Base-by-base conservation (phyloP, 257 asterid species). In the Ballota nigra region DNA sequence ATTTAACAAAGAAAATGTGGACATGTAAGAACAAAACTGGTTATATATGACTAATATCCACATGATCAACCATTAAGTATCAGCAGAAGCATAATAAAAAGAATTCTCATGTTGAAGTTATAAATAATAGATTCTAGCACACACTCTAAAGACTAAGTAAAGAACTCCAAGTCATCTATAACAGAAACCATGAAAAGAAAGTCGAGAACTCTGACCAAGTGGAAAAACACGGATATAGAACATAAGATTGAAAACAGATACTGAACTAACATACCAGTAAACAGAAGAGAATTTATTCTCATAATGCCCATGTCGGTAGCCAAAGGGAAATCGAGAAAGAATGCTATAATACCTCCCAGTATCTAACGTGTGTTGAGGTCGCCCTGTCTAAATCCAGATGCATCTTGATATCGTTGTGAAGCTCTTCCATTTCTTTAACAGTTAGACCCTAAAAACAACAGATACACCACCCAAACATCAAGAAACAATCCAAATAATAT, bases 361-460 rank as follows among this genome's bases (percentile, higher is more conserved):
- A 94, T 75, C 79, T 88, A 76, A 80, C 74, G 68, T 85, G 98
- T 13, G 90, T 83, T 22, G 94, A 92, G 20, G 99, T 94, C 22
- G 92, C 91, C 80, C 93, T 84, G 79, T 91, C 99, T 12, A 91
- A 78, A 77, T 86, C 99, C 66, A 94, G 91, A 79, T 91, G 98
- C 95, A 91, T 79, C 83, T 94, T 94, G 63, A 94, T 91, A 76
- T 94, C 99, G 62, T 86, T 88, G 33, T 86, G 95, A 76, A 94
- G 95, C 79, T 94, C 98, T 80, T 94, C 98, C 91, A 88, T 89
- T 75, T 94, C 98, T 76, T 86, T 89, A 7, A 80, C 96, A 28
- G 87, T 86, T 85, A 94, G 80, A 45, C 99, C 98, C 96, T 89
- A 80, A 41, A 66, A 41, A 57, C 56, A 74, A 47, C 34, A 57